Evolutionary conservation across 768 basidiomycete genomes (phyloP).

Genomic region (Multifurca ochricompacta): DNA sequence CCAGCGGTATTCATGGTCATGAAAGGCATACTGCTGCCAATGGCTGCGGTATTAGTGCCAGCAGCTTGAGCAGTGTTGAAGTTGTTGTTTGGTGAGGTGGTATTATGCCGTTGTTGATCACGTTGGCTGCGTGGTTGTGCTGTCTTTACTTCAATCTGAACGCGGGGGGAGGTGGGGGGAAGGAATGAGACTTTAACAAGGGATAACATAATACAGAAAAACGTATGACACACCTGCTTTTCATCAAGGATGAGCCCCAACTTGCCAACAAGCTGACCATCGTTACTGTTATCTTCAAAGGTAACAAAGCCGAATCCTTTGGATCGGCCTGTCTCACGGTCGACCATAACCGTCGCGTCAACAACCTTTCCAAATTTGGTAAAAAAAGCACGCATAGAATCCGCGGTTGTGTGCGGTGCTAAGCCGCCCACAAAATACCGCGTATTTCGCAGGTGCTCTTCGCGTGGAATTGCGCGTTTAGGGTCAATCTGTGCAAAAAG

Average conservation of each 20-base stretch:
- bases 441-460: constrained; percentile 88
- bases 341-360: constrained; percentile 98
- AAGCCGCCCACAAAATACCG: constrained; percentile 96
- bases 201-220: not conserved
- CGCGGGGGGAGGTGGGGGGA: not conserved
- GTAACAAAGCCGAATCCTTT: constrained; percentile 99
- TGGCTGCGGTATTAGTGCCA: constrained; percentile 22
- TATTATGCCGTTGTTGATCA: constrained; percentile 42
- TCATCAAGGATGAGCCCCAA: constrained; percentile 78
- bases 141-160: constrained; percentile 92
- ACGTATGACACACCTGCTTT: constrained; percentile 59
- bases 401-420: constrained; percentile 85
- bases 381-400: constrained; percentile 90
- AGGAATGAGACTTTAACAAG: no score
- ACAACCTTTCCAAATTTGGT: constrained; percentile 92
- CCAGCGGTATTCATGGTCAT: constrained; percentile 29
- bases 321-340: constrained; percentile 88
- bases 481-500: constrained; percentile 76
- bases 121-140: constrained; percentile 87
- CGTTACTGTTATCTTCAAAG: constrained; percentile 86
- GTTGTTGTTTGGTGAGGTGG: constrained; percentile 14
- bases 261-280: constrained; percentile 83
- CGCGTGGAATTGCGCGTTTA: constrained; percentile 96
- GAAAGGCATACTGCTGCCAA: constrained; percentile 32
- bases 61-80: constrained; percentile 25